A percentile compares a stretch with the other conserved stretches of the same genome.
These are phyloP conservation scores for Penicillium decumbens DNA, from an alignment of 2,329 filamentous ascomycete species.

Conservation along the genomic window DNA sequence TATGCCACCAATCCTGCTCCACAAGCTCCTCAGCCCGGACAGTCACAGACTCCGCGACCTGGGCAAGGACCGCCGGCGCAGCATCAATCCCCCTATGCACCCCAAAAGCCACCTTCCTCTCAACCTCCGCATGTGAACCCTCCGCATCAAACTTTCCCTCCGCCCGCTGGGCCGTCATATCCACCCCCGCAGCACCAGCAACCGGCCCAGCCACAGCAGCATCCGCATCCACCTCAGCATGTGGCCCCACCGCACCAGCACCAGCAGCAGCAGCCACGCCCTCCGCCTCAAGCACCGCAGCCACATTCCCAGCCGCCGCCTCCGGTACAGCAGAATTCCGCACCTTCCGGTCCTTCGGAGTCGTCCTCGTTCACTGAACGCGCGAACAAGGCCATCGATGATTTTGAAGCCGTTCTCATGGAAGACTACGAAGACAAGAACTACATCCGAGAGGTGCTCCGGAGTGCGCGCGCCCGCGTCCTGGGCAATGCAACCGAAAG, in stretches of 20 bases:
- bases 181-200: slow-evolving; percentile 14
- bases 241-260: slow-evolving; percentile 16
- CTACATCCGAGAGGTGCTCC: slow-evolving; percentile 43
- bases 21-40: slow-evolving; percentile 30
- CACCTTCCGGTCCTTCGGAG: slow-evolving; percentile 25
- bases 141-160: slow-evolving; percentile 18
- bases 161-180: slow-evolving; percentile 14
- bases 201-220: slow-evolving; percentile 19
- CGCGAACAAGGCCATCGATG: slow-evolving; percentile 43
- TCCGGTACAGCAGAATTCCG: slow-evolving; percentile 20
- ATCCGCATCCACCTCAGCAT: slow-evolving; percentile 17
- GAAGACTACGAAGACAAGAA: slow-evolving; percentile 46
- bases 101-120: slow-evolving; percentile 18
- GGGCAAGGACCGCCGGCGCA: slow-evolving; percentile 16
- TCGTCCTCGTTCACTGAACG: slow-evolving; percentile 38
- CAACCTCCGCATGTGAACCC: slow-evolving; percentile 20
- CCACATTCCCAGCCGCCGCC: slow-evolving; percentile 5
- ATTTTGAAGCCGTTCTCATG: slow-evolving; percentile 44
- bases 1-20: slow-evolving; percentile 39
- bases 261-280: slow-evolving; percentile 12
- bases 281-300: not conserved
- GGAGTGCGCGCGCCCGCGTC: slow-evolving; percentile 41
- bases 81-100: slow-evolving; percentile 24
- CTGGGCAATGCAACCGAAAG: slow-evolving; percentile 39
- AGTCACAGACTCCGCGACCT: slow-evolving; percentile 27